These are phyloP conservation scores for Aegilops speltoides DNA, from an alignment of 176 grass and related monocot genomes.

Conservation along the genomic window DNA sequence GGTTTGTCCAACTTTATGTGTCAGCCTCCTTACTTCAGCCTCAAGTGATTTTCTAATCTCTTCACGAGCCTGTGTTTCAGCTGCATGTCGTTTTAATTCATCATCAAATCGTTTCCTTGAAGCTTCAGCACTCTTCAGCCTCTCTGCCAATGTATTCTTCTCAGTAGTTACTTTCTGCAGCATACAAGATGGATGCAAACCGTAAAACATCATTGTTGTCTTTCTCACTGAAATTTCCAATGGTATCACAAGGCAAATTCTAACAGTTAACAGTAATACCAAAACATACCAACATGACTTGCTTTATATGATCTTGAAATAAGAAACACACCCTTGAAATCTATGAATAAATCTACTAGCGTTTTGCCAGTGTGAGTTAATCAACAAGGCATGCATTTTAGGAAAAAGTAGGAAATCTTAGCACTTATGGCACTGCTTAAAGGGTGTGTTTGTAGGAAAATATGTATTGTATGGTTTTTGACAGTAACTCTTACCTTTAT, in stretches of 20 bases:
- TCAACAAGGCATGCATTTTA: neutral
- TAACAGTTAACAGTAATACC: neutral
- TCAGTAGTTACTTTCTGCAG: slow-evolving; percentile 85
- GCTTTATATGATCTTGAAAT: slow-evolving; percentile 16
- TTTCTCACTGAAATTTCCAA: slow-evolving; percentile 13
- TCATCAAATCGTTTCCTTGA: slow-evolving; percentile 77
- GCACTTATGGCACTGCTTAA: neutral
- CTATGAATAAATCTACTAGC: neutral
- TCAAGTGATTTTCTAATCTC: slow-evolving; percentile 70
- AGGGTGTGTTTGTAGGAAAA: too few species aligned
- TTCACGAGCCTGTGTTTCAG: slow-evolving; percentile 63
- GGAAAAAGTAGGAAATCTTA: neutral
- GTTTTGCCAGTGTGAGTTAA: neutral
- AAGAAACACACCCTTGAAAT: neutral
- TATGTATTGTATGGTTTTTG: neutral
- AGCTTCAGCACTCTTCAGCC: slow-evolving; percentile 76
- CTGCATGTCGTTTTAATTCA: slow-evolving; percentile 77
- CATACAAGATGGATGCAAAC: slow-evolving; percentile 24
- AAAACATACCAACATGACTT: neutral
- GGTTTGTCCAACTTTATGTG: slow-evolving; percentile 60
- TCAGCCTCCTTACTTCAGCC: slow-evolving; percentile 78
- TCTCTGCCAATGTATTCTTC: slow-evolving; percentile 79
- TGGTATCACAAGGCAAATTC: slow-evolving; percentile 12
- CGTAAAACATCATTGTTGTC: slow-evolving; percentile 13
- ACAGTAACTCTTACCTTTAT: slow-evolving; percentile 57